These are phyloP conservation scores for Triglochin maritima DNA, from an alignment of 106 monocot genomes.

Conservation along the genomic window DNA sequence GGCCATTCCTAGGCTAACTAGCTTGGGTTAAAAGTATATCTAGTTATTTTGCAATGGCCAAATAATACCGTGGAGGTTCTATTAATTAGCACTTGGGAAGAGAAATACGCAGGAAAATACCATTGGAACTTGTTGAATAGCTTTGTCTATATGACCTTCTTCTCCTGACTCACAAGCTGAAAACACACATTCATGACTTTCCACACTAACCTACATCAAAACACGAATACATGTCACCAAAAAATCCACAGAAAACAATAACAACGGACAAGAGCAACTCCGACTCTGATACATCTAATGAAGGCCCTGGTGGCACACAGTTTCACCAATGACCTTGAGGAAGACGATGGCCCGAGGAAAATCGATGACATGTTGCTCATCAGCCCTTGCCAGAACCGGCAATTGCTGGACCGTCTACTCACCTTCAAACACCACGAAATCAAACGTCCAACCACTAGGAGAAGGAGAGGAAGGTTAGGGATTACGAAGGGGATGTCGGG, in stretches of 20 bases:
- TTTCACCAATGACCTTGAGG: conserved; percentile 51
- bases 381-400: conserved; percentile 43
- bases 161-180: conserved; percentile 44
- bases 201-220: conserved; percentile 53
- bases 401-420: conserved; percentile 42
- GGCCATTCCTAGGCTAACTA: no score
- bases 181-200: conserved; percentile 80
- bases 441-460: not conserved
- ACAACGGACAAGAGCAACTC: not conserved
- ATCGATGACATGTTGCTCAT: conserved; percentile 60
- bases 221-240: not conserved
- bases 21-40: no score
- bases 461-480: conserved; percentile 3
- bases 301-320: conserved; percentile 50
- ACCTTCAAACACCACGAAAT: conserved; percentile 26
- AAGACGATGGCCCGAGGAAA: conserved; percentile 54
- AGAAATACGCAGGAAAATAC: conserved; percentile 72
- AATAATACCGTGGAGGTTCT: conserved; percentile 59
- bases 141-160: conserved; percentile 77
- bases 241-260: not conserved
- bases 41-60: no score
- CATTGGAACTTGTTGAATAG: conserved; percentile 85
- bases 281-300: conserved; percentile 41
- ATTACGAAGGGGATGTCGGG: conserved; percentile 54
- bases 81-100: conserved; percentile 54